Evolutionary conservation across 139 green algal species (phyloP), one percentile per base, ranked within the genome.

Genomic region (Bryopsis sp.): DNA sequence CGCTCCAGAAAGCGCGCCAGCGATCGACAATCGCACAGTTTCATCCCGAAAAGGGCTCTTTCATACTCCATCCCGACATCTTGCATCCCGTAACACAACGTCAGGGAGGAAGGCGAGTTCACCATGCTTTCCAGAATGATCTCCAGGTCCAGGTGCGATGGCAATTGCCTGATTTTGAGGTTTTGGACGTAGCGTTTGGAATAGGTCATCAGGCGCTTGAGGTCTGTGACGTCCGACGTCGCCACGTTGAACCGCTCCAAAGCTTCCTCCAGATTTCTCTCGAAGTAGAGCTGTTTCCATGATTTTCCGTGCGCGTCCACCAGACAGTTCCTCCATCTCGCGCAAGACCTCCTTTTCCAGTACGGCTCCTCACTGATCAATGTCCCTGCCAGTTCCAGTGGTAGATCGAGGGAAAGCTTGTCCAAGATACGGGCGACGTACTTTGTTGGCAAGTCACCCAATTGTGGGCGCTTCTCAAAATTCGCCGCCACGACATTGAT

Each of bases 61-160:
- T 91, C 84, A 68, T 90, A 94, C 66, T 94, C 81, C 84, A 92
- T 92, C n/a, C 85, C 85, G 57, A 92, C 80, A n/a, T 85, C 78
- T 29, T 78, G 70, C 24, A 85, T 73, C 62, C 79, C 84, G 81
- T 92, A 94, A 2, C 74, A 76, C 15, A 94, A 36, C 11, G 69
- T 36, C 47, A 94, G 72, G 2, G 66, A 75, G 22, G 79, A 75
- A 3, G 86, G 82, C 2, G 72, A 84, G 77, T 81, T 85, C 58
- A 77, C 69, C 75, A 89, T 82, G 67, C 66, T 74, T 39, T 90
- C 80, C 60, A 93, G 86, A 33, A 93, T 70, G 19, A 87, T 71
- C 46, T 82, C 66, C 24, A 90, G 73, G 76, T 94, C 85, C 39
- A 94, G 68, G 72, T 92, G 86, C 0, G 78, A 87, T 0, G 88